These are phyloP conservation scores for Punica granatum DNA, from an alignment of 345 rosid species.

Conservation along the genomic window DNA sequence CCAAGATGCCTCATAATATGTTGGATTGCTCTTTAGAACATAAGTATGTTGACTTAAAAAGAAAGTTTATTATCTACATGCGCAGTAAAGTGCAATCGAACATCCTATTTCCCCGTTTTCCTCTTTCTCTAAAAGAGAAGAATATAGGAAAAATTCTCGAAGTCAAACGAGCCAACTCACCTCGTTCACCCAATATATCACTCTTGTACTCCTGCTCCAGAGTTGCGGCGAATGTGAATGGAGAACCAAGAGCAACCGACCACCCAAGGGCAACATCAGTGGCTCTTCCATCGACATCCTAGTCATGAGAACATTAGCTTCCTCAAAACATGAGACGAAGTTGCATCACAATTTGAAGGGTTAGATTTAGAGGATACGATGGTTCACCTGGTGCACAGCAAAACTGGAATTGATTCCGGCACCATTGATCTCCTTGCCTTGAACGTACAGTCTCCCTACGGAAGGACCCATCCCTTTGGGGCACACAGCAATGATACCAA, in stretches of 20 bases:
- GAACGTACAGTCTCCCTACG: constrained; percentile 83
- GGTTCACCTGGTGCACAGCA: constrained; percentile 70
- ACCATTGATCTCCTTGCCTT: constrained; percentile 85
- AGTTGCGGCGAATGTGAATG: constrained; percentile 80
- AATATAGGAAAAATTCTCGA: too few relatives aligned
- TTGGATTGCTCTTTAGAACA: too few relatives aligned
- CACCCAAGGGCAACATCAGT: constrained; percentile 84
- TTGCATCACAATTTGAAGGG: too few relatives aligned
- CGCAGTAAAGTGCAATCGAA: too few relatives aligned
- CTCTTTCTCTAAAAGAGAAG: background rate
- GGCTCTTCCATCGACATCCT: constrained; percentile 93
- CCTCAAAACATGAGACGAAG: too few relatives aligned
- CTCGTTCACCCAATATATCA: constrained; percentile 93
- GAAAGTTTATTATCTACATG: background rate
- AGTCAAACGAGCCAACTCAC: constrained; percentile 38
- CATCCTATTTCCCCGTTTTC: too few relatives aligned
- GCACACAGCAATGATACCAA: constrained; percentile 76
- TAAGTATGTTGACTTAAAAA: too few relatives aligned
- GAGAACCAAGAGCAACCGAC: constrained; percentile 94
- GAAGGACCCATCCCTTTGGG: constrained; percentile 94
- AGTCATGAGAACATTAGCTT: background rate
- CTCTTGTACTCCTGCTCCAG: constrained; percentile 92
- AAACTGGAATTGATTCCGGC: constrained; percentile 92
- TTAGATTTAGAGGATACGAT: background rate
- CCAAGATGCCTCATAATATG: too few relatives aligned